Conservation (phyloP, 768 basidiomycete genomes). For the Phlebiopsis gigantea region DNA sequence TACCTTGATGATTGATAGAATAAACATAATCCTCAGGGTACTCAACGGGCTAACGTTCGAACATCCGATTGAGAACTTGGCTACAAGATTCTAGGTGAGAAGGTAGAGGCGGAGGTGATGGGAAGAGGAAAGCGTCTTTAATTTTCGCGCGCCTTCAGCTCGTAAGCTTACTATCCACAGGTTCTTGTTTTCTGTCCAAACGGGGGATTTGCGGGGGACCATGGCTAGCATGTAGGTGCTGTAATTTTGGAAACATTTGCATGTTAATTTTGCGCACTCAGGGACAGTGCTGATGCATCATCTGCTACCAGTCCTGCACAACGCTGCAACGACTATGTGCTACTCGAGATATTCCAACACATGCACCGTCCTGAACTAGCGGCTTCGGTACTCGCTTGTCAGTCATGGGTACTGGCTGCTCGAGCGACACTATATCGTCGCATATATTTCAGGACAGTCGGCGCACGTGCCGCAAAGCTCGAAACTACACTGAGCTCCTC, state of each 20-base stretch:
- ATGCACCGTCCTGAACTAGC: not conserved
- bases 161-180: not conserved
- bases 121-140: not conserved
- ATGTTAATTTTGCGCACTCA: not conserved
- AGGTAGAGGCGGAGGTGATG: not conserved
- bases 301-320: not conserved
- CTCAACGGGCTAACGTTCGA: not conserved
- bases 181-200: not conserved
- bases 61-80: no score
- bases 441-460: not conserved
- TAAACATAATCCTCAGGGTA: slow-evolving; percentile 5
- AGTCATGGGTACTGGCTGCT: not conserved
- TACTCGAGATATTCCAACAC: not conserved
- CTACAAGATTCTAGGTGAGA: no score
- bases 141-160: not conserved
- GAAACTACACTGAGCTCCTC: not conserved
- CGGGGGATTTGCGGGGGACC: no score
- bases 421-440: not conserved
- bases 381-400: not conserved
- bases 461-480: not conserved
- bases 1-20: slow-evolving; percentile 16
- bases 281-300: not conserved
- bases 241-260: not conserved
- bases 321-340: not conserved
- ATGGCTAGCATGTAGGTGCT: not conserved